Evolutionary conservation across 805 yeast species (phyloP), one percentile per base, ranked within the genome.

Genomic region (Kazachstania martiniae): DNA sequence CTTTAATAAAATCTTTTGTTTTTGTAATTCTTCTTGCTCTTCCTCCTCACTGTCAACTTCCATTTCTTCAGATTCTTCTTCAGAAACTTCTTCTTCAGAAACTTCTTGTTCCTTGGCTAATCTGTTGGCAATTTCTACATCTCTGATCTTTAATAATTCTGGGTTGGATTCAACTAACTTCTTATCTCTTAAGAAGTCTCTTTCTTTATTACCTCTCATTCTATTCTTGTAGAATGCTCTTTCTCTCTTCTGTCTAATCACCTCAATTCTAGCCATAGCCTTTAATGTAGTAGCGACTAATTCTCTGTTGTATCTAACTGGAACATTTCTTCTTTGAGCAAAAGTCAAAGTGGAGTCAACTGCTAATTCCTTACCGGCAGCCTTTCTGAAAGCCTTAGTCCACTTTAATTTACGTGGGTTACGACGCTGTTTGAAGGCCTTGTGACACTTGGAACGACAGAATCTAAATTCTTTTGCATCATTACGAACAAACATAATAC

Each of bases 361-460:
- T 16, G 94, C 95, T 69, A 91, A 73, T 59, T 91, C 98, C 61
- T 91, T 91, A 52, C 98, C 98, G 28, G 97, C 97, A 40, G 97
- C 94, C 61, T 91, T 91, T 66, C 98, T 77, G 72, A 91, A 91
- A 1, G 98, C 97, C 62, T 91, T 91, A 35, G 98, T 91, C 98
- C 98, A 91, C 64, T 74, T 82, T 62, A 87, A 76, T 63, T 91
- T 91, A 66, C 98, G 79, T 49, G 98, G 98, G 67, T 91, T 91
- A 63, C 98, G 79, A 70, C 95, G 86, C 67, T 86, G 93, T 60
- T 91, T 91, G 76, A 91, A 91, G 35, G 86, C 80, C 59, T 87
- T 85, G 65, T 91, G 98, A 66, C 98, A 91, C 59, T 91, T 91
- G 40, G 97, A 86, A 58, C 96, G 84, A 52, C 98, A 91, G 66